Percentiles rank a stretch among this genome's conserved stretches.
These are phyloP conservation scores for Cadophora gregata DNA, from an alignment of 2,329 filamentous ascomycete species.

Conservation along the genomic window DNA sequence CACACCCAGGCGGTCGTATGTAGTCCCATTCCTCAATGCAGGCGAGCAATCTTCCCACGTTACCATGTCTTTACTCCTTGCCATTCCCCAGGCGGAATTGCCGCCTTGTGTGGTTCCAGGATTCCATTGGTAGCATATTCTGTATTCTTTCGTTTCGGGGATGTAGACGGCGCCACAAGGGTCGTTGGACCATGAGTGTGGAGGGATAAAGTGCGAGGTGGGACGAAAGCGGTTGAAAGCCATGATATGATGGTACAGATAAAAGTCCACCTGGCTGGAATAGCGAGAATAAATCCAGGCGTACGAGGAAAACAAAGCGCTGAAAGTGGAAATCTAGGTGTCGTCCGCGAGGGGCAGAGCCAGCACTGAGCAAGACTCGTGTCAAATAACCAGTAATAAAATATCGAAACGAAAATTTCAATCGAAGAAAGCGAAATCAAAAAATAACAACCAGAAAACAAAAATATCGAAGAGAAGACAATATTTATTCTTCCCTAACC, in stretches of 20 bases:
- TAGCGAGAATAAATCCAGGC: not conserved
- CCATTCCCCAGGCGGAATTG: slow-evolving; percentile 70
- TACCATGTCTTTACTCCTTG: slow-evolving; percentile 64
- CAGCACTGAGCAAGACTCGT: no score
- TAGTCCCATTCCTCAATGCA: slow-evolving; percentile 28
- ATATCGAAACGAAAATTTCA: not conserved
- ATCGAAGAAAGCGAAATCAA: not conserved
- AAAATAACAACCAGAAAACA: not conserved
- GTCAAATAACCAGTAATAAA: not conserved
- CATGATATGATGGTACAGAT: slow-evolving; percentile 18
- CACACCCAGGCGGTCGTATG: slow-evolving; percentile 35
- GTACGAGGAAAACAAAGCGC: not conserved
- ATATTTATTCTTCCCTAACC: not conserved
- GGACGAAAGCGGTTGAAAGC: slow-evolving; percentile 33
- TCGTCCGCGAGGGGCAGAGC: not conserved
- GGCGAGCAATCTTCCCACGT: slow-evolving; percentile 53
- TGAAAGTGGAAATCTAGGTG: not conserved
- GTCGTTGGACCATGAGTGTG: slow-evolving; percentile 61
- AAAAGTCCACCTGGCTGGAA: not conserved
- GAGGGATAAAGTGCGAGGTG: slow-evolving; percentile 58
- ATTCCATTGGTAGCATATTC: slow-evolving; percentile 70
- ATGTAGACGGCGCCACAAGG: slow-evolving; percentile 61
- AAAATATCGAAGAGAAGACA: not conserved
- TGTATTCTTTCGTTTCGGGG: slow-evolving; percentile 54
- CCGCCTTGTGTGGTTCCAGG: slow-evolving; percentile 54